Evolutionary conservation across 495 filamentous ascomycete species (phyloP).

Genomic region (Lineolata rhizophorae): DNA sequence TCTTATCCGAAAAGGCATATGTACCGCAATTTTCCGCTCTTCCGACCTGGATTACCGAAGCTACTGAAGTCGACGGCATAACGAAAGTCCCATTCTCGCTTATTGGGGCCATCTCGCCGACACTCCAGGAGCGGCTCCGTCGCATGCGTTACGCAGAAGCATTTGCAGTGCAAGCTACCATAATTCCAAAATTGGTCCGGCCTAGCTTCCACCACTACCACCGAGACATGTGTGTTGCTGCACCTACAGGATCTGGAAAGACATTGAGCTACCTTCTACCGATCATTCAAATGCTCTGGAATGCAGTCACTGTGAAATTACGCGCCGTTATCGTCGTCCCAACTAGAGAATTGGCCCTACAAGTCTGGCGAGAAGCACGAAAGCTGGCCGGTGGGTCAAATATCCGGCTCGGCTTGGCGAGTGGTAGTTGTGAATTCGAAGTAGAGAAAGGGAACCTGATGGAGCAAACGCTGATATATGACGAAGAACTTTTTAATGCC

Average conservation of each 20-base stretch:
- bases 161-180: slow-evolving; percentile 64
- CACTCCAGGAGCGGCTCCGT: too few relatives aligned
- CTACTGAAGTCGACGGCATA: slow-evolving; percentile 37
- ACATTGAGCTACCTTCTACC: slow-evolving; percentile 83
- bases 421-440: slow-evolving; percentile 55
- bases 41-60: slow-evolving; percentile 55
- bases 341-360: slow-evolving; percentile 70
- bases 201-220: slow-evolving; percentile 29
- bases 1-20: slow-evolving; percentile 28
- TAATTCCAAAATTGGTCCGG: slow-evolving; percentile 59
- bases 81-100: slow-evolving; percentile 36
- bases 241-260: slow-evolving; percentile 84
- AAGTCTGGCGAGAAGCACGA: slow-evolving; percentile 53
- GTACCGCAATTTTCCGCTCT: slow-evolving; percentile 30
- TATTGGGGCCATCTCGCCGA: too few relatives aligned
- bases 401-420: slow-evolving; percentile 56
- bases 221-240: slow-evolving; percentile 71
- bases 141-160: slow-evolving; percentile 54
- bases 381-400: slow-evolving; percentile 39
- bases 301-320: slow-evolving; percentile 33
- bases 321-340: slow-evolving; percentile 68
- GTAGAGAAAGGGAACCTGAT: slow-evolving; percentile 53
- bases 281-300: slow-evolving; percentile 48
- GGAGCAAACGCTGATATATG: slow-evolving; percentile 34
- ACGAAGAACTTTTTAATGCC: too few relatives aligned